A percentile compares a stretch with the other conserved stretches of the same genome.
Evolutionary conservation across 1,284 basidiomycete genomes (phyloP).

Genomic region (Cryptococcus sp.): DNA sequence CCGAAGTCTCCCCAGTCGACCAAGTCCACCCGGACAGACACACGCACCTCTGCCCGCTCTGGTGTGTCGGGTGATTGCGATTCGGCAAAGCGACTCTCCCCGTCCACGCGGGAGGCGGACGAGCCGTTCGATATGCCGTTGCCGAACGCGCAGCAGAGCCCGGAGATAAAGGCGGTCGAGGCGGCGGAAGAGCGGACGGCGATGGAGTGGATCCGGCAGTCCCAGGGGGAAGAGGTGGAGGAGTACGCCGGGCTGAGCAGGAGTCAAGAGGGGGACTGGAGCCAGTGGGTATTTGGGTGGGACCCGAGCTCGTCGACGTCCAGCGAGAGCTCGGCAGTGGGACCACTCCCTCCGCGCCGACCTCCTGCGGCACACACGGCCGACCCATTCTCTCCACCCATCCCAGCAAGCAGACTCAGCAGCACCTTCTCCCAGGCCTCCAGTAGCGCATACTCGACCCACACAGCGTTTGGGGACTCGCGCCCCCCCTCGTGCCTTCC

Average conservation of each 20-base stretch:
- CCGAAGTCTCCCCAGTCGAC: background rate
- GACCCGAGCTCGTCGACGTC: background rate
- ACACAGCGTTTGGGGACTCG: no score
- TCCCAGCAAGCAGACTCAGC: no score
- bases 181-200: conserved; percentile 8
- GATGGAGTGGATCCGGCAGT: conserved; percentile 20
- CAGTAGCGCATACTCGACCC: no score
- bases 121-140: background rate
- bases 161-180: background rate
- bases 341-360: background rate
- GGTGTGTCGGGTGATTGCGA: background rate
- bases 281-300: no score
- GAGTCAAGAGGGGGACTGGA: no score
- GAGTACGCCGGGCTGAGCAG: background rate
- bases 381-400: no score
- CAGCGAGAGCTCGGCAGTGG: background rate
- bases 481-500: no score
- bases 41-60: background rate
- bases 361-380: background rate
- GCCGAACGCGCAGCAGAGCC: background rate
- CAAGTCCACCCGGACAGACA: background rate
- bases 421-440: no score
- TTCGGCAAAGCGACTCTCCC: background rate
- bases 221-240: background rate
- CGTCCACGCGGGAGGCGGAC: background rate